A percentile compares a stretch with the other conserved stretches of the same genome.
phyloP scores from a whole-genome alignment of 345 rosid species.

The Zanthoxylum bungeanum region DNA sequence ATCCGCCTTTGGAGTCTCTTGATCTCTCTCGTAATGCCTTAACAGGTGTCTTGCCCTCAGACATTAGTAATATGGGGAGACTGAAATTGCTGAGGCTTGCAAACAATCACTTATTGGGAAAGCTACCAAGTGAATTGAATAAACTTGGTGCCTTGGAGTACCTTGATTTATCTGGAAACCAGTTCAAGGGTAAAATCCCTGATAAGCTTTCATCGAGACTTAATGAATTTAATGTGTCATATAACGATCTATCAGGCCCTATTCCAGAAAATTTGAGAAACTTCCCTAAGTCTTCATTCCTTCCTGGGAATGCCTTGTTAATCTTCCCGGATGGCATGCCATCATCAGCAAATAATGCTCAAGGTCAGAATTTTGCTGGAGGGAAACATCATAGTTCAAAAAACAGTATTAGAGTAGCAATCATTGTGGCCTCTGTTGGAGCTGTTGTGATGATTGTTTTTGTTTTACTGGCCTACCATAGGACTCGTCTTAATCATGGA shows the following conservation, averaged over 20 bases:
- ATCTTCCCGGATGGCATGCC: conserved; percentile 27
- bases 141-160: conserved; percentile 61
- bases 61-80: conserved; percentile 54
- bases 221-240: conserved; percentile 69
- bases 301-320: conserved; percentile 67
- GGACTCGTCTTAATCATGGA: conserved; percentile 55
- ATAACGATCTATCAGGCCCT: conserved; percentile 65
- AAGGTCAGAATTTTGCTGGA: not conserved
- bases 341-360: conserved; percentile 18
- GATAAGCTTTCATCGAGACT: conserved; percentile 54
- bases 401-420: conserved; percentile 50
- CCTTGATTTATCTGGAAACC: conserved; percentile 82
- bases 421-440: conserved; percentile 70
- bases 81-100: conserved; percentile 68
- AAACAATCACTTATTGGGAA: conserved; percentile 58
- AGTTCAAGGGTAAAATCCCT: conserved; percentile 68
- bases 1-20: conserved; percentile 66
- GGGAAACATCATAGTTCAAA: conserved; percentile 39
- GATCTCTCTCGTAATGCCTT: conserved; percentile 85
- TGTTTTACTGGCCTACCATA: conserved; percentile 68
- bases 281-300: conserved; percentile 57
- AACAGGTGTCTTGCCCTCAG: conserved; percentile 57
- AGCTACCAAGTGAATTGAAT: conserved; percentile 68
- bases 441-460: conserved; percentile 61
- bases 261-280: conserved; percentile 54